These are phyloP conservation scores for Monosporascus sp. DNA, from an alignment of 2,329 filamentous ascomycete genomes.

Conservation along the genomic window DNA sequence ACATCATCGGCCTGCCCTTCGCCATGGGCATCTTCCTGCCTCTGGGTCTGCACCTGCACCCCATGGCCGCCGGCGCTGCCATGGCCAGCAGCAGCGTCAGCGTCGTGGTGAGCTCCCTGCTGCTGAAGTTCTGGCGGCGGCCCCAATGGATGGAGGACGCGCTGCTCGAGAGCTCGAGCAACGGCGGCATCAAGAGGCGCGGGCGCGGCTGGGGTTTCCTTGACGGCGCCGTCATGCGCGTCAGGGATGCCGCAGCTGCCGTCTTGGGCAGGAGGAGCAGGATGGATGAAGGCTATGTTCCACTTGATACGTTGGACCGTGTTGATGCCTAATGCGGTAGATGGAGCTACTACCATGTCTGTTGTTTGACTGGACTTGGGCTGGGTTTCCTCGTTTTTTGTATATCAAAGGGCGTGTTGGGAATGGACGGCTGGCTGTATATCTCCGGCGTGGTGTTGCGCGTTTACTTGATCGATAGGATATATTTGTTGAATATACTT, in stretches of 20 bases:
- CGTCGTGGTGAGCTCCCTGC: conserved; percentile 76
- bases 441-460: too few species aligned
- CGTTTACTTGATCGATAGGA: too few species aligned
- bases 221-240: conserved; percentile 36
- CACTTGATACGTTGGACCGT: conserved; percentile 47
- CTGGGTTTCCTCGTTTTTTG: too few species aligned
- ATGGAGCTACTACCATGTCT: too few species aligned
- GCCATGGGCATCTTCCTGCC: conserved; percentile 96
- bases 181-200: conserved; percentile 39
- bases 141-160: conserved; percentile 82
- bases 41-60: conserved; percentile 80
- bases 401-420: too few species aligned
- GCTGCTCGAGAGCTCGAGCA: conserved; percentile 40
- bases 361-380: too few species aligned
- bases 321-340: conserved; percentile 12
- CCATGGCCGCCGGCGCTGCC: conserved; percentile 89
- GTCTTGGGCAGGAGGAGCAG: conserved; percentile 27
- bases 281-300: conserved; percentile 54
- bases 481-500: too few species aligned
- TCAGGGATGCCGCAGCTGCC: conserved; percentile 34
- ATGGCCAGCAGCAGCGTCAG: conserved; percentile 91
- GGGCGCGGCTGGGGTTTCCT: conserved; percentile 35
- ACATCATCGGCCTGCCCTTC: conserved; percentile 83
- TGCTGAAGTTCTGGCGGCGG: conserved; percentile 81
- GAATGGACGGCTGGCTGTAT: too few species aligned